Base-by-base conservation (phyloP, 2,329 filamentous ascomycete genomes). In the Microdochium nivale region DNA sequence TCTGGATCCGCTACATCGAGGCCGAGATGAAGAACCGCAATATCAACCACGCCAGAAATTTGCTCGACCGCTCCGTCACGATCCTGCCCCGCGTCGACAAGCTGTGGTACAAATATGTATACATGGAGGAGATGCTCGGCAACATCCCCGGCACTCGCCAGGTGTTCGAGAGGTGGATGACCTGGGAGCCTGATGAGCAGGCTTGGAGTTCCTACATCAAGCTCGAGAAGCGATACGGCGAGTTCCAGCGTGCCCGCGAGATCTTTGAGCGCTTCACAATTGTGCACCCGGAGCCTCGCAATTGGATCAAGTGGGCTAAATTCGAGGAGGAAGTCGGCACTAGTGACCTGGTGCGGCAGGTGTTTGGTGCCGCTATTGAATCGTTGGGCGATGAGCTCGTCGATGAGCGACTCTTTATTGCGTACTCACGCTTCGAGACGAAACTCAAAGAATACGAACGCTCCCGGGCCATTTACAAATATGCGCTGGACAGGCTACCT, bases 31-130 rank as follows among this genome's bases (percentile, higher is more conserved):
- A 95, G 71, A 86, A 78, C 56, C 78, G 91, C 58, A 96, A 96
- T 66, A 96, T 99, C 75, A 96, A 96, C 67, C 92, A 97, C 77
- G 91, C 94, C 32, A 79, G 94, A 53, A 99, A 99, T 66, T 71
- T 99, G 49, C 81, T 99, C 50, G 94, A 99, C 67, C 86, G 94
- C 51, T 91, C 94, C n/a, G 89, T 97, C 50, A 90, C 90, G 1
- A 88, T 95, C 52, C 75, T 96, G 37, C 94, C 94, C 4, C 79
- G 94, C 52, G 82, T 97, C 40, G 90, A 97, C 67, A 97, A 97
- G 76, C 74, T 99, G 32, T 99, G 94, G 94, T 99, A 96, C 76
- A 97, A 97, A 68, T 99, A 96, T 75, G 90, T 95, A 25, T 96
- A 95, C 67, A 95, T 96, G 87, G 92, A 97, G 73, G 94, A 99